These are phyloP conservation scores for Skeletonema potamos DNA, from an alignment of 108 stramenopile genomes.

Conservation along the genomic window DNA sequence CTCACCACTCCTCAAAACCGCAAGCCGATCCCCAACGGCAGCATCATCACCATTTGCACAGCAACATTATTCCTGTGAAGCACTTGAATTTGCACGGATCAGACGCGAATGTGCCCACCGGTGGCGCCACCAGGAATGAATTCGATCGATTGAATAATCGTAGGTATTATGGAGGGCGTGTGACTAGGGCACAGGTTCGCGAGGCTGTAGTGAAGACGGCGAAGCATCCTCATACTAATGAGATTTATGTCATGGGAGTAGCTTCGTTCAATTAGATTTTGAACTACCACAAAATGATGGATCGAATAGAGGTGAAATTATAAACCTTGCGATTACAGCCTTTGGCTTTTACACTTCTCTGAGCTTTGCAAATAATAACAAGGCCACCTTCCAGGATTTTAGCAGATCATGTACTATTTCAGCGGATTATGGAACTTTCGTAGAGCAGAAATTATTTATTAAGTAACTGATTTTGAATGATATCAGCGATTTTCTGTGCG, in stretches of 20 bases:
- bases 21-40: neutral
- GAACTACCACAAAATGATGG: neutral
- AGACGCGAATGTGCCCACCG: neutral
- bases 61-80: constrained; percentile 9
- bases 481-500: constrained; percentile 39
- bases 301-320: neutral
- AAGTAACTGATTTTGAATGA: constrained; percentile 3
- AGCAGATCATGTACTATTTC: neutral
- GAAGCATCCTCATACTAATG: constrained; percentile 2
- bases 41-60: neutral
- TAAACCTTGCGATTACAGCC: neutral
- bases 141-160: constrained; percentile 22
- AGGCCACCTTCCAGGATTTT: too few species aligned
- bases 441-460: neutral
- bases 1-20: neutral
- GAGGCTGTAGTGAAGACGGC: constrained; percentile 21
- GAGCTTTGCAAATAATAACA: neutral
- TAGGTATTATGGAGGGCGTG: constrained; percentile 1
- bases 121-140: neutral
- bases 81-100: constrained; percentile 6
- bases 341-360: neutral
- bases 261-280: constrained; percentile 12
- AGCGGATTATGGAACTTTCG: too few species aligned
- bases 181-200: constrained; percentile 11
- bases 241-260: constrained; percentile 28